Evolutionary conservation across 2,329 filamentous ascomycete genomes (phyloP).

Genomic region (Onygenales sp.): DNA sequence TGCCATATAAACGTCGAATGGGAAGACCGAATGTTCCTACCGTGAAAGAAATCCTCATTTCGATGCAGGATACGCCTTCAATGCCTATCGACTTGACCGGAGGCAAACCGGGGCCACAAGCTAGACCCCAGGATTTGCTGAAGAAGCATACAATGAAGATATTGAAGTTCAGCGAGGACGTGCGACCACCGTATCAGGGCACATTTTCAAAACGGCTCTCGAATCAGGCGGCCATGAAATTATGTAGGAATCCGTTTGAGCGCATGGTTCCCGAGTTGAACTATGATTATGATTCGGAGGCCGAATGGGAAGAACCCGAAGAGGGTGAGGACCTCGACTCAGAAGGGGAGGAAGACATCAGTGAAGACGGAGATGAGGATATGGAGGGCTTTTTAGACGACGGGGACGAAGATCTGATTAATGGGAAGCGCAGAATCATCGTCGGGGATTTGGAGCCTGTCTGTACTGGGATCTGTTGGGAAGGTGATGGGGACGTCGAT

Average conservation of each 20-base stretch:
- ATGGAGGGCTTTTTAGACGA: constrained; percentile 88
- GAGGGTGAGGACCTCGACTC: constrained; percentile 61
- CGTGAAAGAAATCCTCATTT: constrained; percentile 54
- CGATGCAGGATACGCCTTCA: constrained; percentile 38
- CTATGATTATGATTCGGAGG: constrained; percentile 60
- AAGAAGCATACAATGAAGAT: constrained; percentile 47
- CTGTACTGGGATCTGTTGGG: constrained; percentile 76
- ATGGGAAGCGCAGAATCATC: constrained; percentile 48
- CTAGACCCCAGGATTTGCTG: constrained; percentile 33
- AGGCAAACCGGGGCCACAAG: constrained; percentile 14
- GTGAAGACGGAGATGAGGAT: constrained; percentile 64
- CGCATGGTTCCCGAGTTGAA: constrained; percentile 45
- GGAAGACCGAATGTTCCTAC: constrained; percentile 23
- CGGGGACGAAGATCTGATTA: constrained; percentile 57
- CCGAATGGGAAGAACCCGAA: constrained; percentile 58
- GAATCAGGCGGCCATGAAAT: constrained; percentile 28
- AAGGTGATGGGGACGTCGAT: constrained; percentile 46
- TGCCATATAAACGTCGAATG: constrained; percentile 26
- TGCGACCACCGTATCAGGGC: constrained; percentile 54
- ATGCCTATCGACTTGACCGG: constrained; percentile 33
- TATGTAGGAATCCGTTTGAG: constrained; percentile 47
- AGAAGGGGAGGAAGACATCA: constrained; percentile 54
- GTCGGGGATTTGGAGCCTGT: constrained; percentile 64
- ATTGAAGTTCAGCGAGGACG: constrained; percentile 52
- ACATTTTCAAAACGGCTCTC: constrained; percentile 47